These are phyloP conservation scores for Clarireedia monteithiana DNA, from an alignment of 2,329 filamentous ascomycete species.

Conservation along the genomic window DNA sequence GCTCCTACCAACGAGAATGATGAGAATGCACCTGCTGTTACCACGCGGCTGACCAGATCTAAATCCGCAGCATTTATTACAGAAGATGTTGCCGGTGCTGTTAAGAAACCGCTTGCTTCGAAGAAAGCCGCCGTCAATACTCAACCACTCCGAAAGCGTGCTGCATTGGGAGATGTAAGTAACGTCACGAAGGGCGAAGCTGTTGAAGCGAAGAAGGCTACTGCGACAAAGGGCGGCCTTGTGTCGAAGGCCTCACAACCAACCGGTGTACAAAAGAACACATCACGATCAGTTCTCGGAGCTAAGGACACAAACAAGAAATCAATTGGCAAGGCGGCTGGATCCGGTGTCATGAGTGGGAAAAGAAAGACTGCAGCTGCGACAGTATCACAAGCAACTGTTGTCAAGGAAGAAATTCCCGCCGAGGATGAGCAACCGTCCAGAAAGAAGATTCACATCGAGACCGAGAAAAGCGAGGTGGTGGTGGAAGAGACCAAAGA, in stretches of 20 bases:
- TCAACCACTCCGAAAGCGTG: conserved; percentile 61
- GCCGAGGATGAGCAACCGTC: conserved; percentile 61
- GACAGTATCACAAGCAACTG: conserved; percentile 37
- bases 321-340: conserved; percentile 64
- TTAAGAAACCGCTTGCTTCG: conserved; percentile 58
- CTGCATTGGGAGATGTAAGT: conserved; percentile 87
- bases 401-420: conserved; percentile 52
- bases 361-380: conserved; percentile 62
- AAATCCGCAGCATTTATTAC: conserved; percentile 68
- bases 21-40: conserved; percentile 62
- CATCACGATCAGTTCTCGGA: conserved; percentile 52
- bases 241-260: conserved; percentile 76
- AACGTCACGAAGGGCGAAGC: conserved; percentile 76
- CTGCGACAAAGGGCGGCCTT: conserved; percentile 58
- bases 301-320: conserved; percentile 62
- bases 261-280: conserved; percentile 70
- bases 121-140: conserved; percentile 55
- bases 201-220: conserved; percentile 67
- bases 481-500: conserved; percentile 32
- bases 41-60: conserved; percentile 84
- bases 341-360: conserved; percentile 57
- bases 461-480: conserved; percentile 41
- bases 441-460: conserved; percentile 55
- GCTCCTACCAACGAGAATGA: conserved; percentile 87
- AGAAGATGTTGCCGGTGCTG: conserved; percentile 47